Base-by-base conservation (phyloP, 345 rosid species). In the Eucalyptus grandis region DNA sequence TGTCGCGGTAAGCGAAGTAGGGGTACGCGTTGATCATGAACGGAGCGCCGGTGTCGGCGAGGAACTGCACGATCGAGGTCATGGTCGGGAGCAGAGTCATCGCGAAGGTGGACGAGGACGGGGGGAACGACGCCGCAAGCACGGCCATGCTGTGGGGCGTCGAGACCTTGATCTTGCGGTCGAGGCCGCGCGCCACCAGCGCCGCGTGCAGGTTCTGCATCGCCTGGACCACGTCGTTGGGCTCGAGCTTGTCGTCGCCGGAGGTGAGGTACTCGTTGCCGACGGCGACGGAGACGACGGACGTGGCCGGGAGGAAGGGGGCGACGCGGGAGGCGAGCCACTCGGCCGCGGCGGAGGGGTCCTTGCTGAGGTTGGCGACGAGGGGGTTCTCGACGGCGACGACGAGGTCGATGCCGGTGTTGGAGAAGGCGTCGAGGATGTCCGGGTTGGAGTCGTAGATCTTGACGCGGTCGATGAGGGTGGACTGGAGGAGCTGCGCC, bases 11-110 rank as follows among this genome's bases (percentile, higher is more conserved):
- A 17, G 96, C 97, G 88, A 95, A 95, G 90, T 95, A 95, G 3
- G 97, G 97, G 51, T 95, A 95, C 1, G 96, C 96, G 86, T 95
- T 95, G 90, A 95, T 87, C 95, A 95, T 93, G 91, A 95, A 95
- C 1, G 97, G 94, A 16, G 96, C 91, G 1, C 94, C 95, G 1
- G 94, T 93, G 37, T 95, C 94, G 40, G 93, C 93, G 46, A 95
- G 80, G 89, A 95, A 95, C 53, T 90, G 90, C 16, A 94, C 89
- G 2, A 95, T 90, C 34, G 96, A 92, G 89, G 93, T 92, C 95
- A 95, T 93, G 51, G 92, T 89, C 21, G 95, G 93, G 72, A 92
- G 87, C n/a, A 95, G 92, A 9, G 93, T 92, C 19, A 91, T n/a
- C 40, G 93, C 94, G 62, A 94, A 95, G 34, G 94, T 90, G 89